A percentile compares a stretch with the other conserved stretches of the same genome.
Evolutionary conservation across 164 flowering plant species (phyloP).

Genomic region (Vitis riparia): DNA sequence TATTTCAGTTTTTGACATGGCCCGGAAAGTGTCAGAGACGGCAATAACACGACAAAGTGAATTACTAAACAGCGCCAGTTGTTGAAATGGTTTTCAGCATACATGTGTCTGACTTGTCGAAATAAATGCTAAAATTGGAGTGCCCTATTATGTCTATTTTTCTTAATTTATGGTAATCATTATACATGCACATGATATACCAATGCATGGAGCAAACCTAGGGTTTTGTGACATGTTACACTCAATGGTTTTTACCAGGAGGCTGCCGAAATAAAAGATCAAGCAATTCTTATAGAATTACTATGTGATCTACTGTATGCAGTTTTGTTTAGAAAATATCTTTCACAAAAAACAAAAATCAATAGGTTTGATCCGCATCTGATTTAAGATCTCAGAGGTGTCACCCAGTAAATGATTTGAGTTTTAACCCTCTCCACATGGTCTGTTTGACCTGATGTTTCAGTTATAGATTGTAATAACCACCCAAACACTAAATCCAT

Average conservation of each 20-base stretch:
- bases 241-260: background rate
- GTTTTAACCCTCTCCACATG: background rate
- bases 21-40: too few relatives aligned
- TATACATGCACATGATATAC: background rate
- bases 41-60: too few relatives aligned
- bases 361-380: background rate
- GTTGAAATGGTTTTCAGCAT: background rate
- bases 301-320: background rate
- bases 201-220: background rate
- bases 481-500: background rate
- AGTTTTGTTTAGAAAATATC: background rate
- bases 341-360: background rate
- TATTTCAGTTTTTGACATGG: too few relatives aligned
- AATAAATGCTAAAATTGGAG: background rate
- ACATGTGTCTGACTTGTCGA: background rate
- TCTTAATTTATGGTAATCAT: background rate
- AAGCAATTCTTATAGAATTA: background rate
- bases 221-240: background rate
- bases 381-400: background rate
- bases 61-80: too few relatives aligned
- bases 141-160: background rate
- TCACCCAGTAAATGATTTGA: slow-evolving; percentile 1
- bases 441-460: background rate
- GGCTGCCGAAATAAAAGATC: background rate
- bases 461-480: background rate